Base-by-base conservation (phyloP, 2,329 filamentous ascomycete genomes). In the Ophiostoma novo-ulmi region DNA sequence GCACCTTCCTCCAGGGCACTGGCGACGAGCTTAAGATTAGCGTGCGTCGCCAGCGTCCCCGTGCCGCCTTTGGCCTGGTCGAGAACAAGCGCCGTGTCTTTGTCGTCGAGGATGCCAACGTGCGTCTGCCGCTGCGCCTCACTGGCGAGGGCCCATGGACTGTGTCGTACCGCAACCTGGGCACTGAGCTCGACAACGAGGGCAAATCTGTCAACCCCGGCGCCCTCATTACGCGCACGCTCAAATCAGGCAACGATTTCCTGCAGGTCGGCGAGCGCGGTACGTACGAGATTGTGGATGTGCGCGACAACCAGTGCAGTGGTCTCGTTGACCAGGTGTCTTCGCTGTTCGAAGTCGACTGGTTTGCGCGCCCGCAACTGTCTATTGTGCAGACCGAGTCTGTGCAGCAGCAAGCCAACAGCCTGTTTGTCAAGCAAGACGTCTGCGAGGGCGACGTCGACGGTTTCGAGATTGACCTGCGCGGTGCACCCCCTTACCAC, bases 361-460 rank as follows among this genome's bases (percentile, higher is more conserved):
- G 93, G 93, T 92, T 95, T 75, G 86, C 91, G 44, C 88, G 94
- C 66, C 96, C 95, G 0, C 83, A 88, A 73, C 84, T 96, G 61
- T 85, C 85, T 17, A 78, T 95, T 65, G 83, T 88, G 6, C 85
- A 90, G 72, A 87, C 87, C n/a, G 83, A 88, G 4, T 86, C 88
- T 66, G 84, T 92, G 20, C 22, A 63, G 48, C 80, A 83, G 20
- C 65, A 67, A 39, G n/a, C n/a, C 38, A 82, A 81, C 10, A 82
- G 83, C 38, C 83, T 84, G 44, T 91, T 89, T 77, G 78, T 89
- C 75, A 96, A 96, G 79, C 86, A 89, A 61, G 89, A 94, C 72
- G 90, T 99, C 39, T 99, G 95, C 77, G 94, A 99, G 81, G 94
- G 94, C 39, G 94, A 98, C 73, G 91, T 97, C 76, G 94, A 97